Evolutionary conservation across 2,329 filamentous ascomycete genomes (phyloP), one percentile per base, ranked within the genome.

Genomic region (Zymoseptoria pseudotritici): DNA sequence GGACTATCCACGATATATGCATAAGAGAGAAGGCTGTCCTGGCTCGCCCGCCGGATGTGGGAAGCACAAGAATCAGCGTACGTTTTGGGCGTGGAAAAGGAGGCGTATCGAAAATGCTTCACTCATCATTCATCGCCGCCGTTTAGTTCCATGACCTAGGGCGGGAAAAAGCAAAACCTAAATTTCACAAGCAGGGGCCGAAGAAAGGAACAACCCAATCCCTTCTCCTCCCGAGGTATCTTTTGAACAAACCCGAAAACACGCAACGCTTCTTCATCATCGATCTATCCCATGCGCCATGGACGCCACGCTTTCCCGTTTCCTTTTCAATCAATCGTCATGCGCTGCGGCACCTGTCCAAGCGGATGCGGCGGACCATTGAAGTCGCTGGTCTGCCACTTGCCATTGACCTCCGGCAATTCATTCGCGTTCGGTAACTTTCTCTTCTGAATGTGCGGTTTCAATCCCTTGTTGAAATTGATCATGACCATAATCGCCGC

Each of bases 401-500:
- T 66, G 13, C 65, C 62, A 24, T 58, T 58, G 13, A n/a, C 52
- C 52, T 29, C 52, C 3, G 55, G 55, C 46, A 66, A 53, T 42
- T 66, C 64, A 31, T 58, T 58, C 5, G 60, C 55, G 20, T 65
- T 65, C 3, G 63, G 61, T 13, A 66, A 61, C 54, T 66, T 66
- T 22, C 64, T 63, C 50, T 60, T 57, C 67, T 86, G 82, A 60
- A 99, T 83, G 73, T 97, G 92, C 9, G 86, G 86, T 79, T 95
- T 97, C 61, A 99, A 80, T 8, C 94, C 94, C 66, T 87, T 87
- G 75, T 88, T 84, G 77, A 97, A 99, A 78, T 97, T 97, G 74
- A 83, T 79, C 76, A 91, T 92, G 81, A 93, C 97, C 69, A 93
- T 81, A 70, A 89, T 85, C 49, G 91, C 92, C 68, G 96, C 92